Base-by-base conservation (phyloP, 768 basidiomycete species). In the Tephrocybe sp. region DNA sequence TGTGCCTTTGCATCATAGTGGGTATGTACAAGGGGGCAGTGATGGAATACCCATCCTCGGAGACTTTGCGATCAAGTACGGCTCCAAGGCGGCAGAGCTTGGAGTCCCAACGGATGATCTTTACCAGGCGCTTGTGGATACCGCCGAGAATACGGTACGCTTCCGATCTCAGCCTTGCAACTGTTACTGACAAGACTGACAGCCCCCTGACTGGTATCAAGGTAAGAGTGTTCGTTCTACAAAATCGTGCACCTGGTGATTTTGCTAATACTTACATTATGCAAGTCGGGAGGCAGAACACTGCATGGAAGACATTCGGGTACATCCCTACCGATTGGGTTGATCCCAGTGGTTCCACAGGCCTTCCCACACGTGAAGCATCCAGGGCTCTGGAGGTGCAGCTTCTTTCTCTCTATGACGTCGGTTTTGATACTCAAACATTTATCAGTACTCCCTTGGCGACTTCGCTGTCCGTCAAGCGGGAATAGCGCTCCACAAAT, bases 401-500 rank as follows among this genome's bases (percentile, higher is more conserved):
- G 31, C n/a, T 9, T 22, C 41, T 43, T 22, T 35, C 21, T 28
- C 12, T 36, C 49, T 43, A 19, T 9, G 8, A 28, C 30, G 26
- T 41, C 28, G 11, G 34, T 9, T 5, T 30, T 8, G 26, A 7
- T 18, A 27, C 19, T 22, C 36, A 19, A 28, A 21, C 22, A 22
- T 15, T 16, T 21, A 28, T 9, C 47, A 77, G 75, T 80, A 79
- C 52, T 69, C 77, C 5, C 59, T 78, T 1, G 72, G 73, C 6
- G 78, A 80, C 56, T 80, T 80, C 44, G 77, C 75, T 2, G 77
- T 79, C 18, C 75, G 76, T 18, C 76, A 78, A 62, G 76, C 77
- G n/a, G 77, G 61, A 1, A 58, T 71, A 3, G 69, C 69, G 11
- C 57, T 79, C 9, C 60, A 63, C 25, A 77, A 78, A 54, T 61